Base-by-base conservation (phyloP, 2,329 filamentous ascomycete species). In the Aspergillus sp. region DNA sequence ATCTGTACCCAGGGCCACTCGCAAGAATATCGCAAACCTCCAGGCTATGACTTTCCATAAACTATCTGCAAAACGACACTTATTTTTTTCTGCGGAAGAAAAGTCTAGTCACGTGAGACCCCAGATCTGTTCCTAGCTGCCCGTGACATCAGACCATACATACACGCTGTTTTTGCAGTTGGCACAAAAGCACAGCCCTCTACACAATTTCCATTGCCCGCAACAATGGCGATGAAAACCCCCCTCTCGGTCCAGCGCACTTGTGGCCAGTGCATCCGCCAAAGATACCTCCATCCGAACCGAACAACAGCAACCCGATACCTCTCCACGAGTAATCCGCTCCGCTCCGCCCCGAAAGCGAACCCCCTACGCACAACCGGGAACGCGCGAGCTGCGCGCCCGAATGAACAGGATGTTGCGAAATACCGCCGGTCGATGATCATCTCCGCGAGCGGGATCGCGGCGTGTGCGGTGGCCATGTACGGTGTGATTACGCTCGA, bases 401-500 rank as follows among this genome's bases (percentile, higher is more conserved):
- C 65, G 47, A 55, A 53, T 55, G 60, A 69, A 15, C 61, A 73
- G 23, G 68, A 74, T 17, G 54, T 72, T 63, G 69, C 69, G 4
- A 68, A 70, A 47, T 71, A 69, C 53, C 71, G 70, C 31, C 73
- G 73, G 9, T 74, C 73, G 13, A 73, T 79, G 46, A 57, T 64
- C 2, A 54, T 74, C 9, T 77, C 77, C 1, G 75, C 70, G 0
- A 72, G 66, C 0, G 80, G 79, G 2, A 79, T 82, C 7, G 72
- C 72, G 0, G 67, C 69, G 5, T 79, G 76, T 57, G 77, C 74
- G 8, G 68, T 73, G 3, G 76, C 75, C 23, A 79, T 81, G 71
- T 80, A 79, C 52, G 77, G 73, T 8, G 71, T 76, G 8, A 76
- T 81, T 60, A 73, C 74, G 57, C 65, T 72, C 34, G 75, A 78